A percentile compares a stretch with the other conserved stretches of the same genome.
Conservation (phyloP, 1,284 basidiomycete species). For the Sporisorium graminicola region DNA sequence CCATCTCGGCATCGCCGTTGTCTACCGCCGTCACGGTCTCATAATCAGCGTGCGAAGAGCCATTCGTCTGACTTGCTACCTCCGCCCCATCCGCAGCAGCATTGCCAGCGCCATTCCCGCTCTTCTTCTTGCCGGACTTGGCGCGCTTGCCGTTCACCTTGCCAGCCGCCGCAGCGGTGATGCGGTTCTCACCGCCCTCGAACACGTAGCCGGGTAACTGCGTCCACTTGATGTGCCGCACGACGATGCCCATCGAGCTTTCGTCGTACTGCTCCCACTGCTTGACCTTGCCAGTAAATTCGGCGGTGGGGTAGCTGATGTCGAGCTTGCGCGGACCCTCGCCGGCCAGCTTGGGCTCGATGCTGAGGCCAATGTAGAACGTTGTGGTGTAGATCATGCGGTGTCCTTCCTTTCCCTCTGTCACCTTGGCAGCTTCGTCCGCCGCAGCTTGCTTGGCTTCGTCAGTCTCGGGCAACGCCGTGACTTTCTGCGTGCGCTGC, state of each 20-base stretch:
- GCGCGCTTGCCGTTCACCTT: constrained; percentile 80
- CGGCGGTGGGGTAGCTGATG: constrained; percentile 94
- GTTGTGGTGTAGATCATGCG: constrained; percentile 89
- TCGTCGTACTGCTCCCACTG: constrained; percentile 96
- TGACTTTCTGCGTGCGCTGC: constrained; percentile 57
- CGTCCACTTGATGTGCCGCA: constrained; percentile 94
- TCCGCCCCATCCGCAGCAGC: constrained; percentile 8
- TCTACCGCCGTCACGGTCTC: constrained; percentile 26
- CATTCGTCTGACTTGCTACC: constrained; percentile 17
- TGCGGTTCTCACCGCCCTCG: constrained; percentile 74
- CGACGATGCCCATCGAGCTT: constrained; percentile 90
- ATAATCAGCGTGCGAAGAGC: not conserved
- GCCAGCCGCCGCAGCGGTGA: constrained; percentile 75
- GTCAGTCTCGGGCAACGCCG: constrained; percentile 56
- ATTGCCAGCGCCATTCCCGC: constrained; percentile 11
- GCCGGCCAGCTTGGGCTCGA: constrained; percentile 82
- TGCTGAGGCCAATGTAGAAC: constrained; percentile 94
- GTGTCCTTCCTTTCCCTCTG: constrained; percentile 71
- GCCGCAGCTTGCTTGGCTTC: constrained; percentile 53
- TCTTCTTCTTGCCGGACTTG: constrained; percentile 77
- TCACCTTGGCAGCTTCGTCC: constrained; percentile 54
- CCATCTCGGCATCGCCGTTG: constrained; percentile 40
- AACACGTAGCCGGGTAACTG: constrained; percentile 83
- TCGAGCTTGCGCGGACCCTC: constrained; percentile 79
- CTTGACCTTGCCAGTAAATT: constrained; percentile 95